Base-by-base conservation (phyloP, 768 basidiomycete species). In the Amanita jacksonii region DNA sequence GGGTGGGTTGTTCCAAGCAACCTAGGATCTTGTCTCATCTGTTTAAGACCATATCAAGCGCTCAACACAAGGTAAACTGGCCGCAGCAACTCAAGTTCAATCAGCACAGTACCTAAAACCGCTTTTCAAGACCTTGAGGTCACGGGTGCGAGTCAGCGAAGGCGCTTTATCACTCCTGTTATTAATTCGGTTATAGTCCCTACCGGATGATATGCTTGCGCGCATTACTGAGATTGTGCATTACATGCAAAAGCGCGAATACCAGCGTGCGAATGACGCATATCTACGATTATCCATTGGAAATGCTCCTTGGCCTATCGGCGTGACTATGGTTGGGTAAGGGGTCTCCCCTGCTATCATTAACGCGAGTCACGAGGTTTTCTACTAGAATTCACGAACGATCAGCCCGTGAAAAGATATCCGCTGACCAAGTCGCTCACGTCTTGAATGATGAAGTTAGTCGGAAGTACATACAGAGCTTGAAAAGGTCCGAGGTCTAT, bases 281-380 rank as follows among this genome's bases (percentile, higher is more conserved):
- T 99, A 99, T 60, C 77, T 99, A 18, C 85, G 96, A 5, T 69
- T 99, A 30, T 92, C 89, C 4, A 99, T 99, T 51, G 96, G 96
- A 25, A 99, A 96, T 55, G 94, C 96, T 0, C 93, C 96, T 2
- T 99, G 96, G 96, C 96, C 96, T 1, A 99, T 99, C 56, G 96
- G 96, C 33, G 96, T 99, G 7, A 99, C 96, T 49, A 94, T 94
- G 86, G 96, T 98, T 67, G 93, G 91, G 90, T 91, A 63, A 30
- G 81, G 70, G 32, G 16, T 45, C 27, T 28, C n/a, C n/a, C n/a
- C n/a, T n/a, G n/a, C n/a, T n/a, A n/a, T n/a, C n/a, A n/a, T n/a
- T n/a, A n/a, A n/a, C n/a, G n/a, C n/a, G n/a, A n/a, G n/a, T n/a
- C n/a, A n/a, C n/a, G n/a, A n/a, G n/a, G n/a, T n/a, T n/a, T n/a